Evolutionary conservation across 495 filamentous ascomycete genomes (phyloP), one percentile per base, ranked within the genome.

Genomic region (Aspergillus diversus): DNA sequence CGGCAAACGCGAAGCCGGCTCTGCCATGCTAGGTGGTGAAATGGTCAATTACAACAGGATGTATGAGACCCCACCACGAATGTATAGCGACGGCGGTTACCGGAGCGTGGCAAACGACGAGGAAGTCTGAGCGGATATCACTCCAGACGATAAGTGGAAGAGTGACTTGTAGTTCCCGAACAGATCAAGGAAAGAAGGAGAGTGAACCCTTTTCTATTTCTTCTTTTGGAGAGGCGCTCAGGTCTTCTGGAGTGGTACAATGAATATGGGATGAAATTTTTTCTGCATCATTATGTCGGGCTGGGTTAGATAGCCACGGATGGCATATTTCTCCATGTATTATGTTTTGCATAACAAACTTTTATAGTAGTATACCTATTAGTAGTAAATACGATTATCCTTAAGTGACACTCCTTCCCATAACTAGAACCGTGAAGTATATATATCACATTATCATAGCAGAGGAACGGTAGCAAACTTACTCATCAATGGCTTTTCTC

Each of bases 11-110:
- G 84, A 90, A 63, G 87, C 84, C 57, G 93, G 93, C 5, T 80
- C 84, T 32, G 92, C 87, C 3, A 81, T 92, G 76, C 75, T 99
- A 5, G 92, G 86, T 11, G 94, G 95, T 13, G 84, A 90, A 65
- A 67, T 80, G 15, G 85, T 99, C 57, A 91, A 97, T 73, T 99
- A 97, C 73, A 89, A 91, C 21, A 85, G 83, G 39, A 87, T 98
- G 83, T 99, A 96, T 76, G 94, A 97, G 69, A 84, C 86, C 5
- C 95, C 94, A 6, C 72, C 80, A 31, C 81, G 86, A 55, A 90
- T 90, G 84, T 82, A 75, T 58, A 78, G 75, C 66, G 79, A 70
- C 13, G 66, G 73, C 5, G 59, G 66, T 11, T 82, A 82, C 60
- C 75, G 71, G 16, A 80, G 80, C 60, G 67, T 81, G 60, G 76